Conservation (phyloP, 371 early-diverging fungal genomes). For the Mucor saturninus region DNA sequence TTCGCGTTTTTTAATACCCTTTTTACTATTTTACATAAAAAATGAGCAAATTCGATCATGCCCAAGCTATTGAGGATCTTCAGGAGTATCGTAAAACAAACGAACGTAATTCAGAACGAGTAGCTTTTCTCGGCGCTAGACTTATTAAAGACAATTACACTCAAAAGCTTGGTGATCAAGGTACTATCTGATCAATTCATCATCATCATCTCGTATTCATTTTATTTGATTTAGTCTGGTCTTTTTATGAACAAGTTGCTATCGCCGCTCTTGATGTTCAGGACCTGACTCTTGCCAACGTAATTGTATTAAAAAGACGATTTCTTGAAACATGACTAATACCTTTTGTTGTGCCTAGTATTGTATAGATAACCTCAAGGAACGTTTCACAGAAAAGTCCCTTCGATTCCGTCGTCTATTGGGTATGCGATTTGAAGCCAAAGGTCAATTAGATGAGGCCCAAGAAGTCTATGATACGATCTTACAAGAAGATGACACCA, state of each 20-base stretch:
- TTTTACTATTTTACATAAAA: neutral
- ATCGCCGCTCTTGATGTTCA: conserved; percentile 82
- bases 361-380: conserved; percentile 63
- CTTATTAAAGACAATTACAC: conserved; percentile 44
- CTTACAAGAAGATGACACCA: conserved; percentile 69
- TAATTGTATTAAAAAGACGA: conserved; percentile 29
- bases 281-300: conserved; percentile 66
- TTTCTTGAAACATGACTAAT: neutral
- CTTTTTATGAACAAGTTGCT: conserved; percentile 78
- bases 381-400: conserved; percentile 66
- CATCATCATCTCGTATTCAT: neutral
- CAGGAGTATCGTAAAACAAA: conserved; percentile 43
- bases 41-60: conserved; percentile 44
- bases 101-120: conserved; percentile 43
- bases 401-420: conserved; percentile 68
- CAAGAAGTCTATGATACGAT: conserved; percentile 66
- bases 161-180: conserved; percentile 46
- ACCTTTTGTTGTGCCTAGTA: conserved; percentile 32
- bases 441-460: conserved; percentile 71
- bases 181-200: conserved; percentile 10
- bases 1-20: neutral
- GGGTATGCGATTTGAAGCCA: conserved; percentile 76
- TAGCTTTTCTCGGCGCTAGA: conserved; percentile 41
- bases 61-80: conserved; percentile 40
- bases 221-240: neutral